Base-by-base conservation (phyloP, 176 grass and related monocot species). In the Zoysia pacifica region DNA sequence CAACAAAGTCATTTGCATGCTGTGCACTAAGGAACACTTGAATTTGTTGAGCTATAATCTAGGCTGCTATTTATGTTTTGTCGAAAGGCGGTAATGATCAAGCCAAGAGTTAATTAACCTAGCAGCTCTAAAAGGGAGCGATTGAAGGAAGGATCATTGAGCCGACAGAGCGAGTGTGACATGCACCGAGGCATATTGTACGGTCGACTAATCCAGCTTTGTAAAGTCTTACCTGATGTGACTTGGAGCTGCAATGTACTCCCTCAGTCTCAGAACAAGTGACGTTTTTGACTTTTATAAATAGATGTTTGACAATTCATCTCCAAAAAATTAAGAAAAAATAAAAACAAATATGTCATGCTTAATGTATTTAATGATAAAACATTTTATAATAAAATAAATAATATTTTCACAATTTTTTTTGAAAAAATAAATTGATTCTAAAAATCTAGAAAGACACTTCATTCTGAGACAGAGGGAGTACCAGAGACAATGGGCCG, bases 101-200 rank as follows among this genome's bases (percentile, higher is more conserved):
- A 81, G 28, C 8, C 6, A 7, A 48, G 5, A 73, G 18, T 14
- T 64, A 43, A 42, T 63, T 64, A 52, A 46, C 4, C 9, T 41
- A 47, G 35, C 62, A 28, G 42, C 18, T 10, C 61, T 41, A 37
- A 38, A 19, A 13, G 14, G 28, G 16, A 10, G 19, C 55, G 45
- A 19, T 47, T 47, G 8, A n/a, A 39, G 39, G 5, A 76, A 76
- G 63, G 51, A 67, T 75, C 62, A 73, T 48, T 67, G 19, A 5
- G 28, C 16, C 9, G 43, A 76, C n/a, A 40, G 28, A 65, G 2
- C 12, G 55, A 58, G 18, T 58, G 55, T 1, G 16, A 19, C 55
- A n/a, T 58, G 6, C 55, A 58, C 51, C 55, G n/a, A 58, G 49
- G 6, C 62, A 28, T 66, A 78, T 62, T 65, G 60, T 46, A 18